These are phyloP conservation scores for Aplosporella prunicola DNA, from an alignment of 2,329 filamentous ascomycete species.

Conservation along the genomic window DNA sequence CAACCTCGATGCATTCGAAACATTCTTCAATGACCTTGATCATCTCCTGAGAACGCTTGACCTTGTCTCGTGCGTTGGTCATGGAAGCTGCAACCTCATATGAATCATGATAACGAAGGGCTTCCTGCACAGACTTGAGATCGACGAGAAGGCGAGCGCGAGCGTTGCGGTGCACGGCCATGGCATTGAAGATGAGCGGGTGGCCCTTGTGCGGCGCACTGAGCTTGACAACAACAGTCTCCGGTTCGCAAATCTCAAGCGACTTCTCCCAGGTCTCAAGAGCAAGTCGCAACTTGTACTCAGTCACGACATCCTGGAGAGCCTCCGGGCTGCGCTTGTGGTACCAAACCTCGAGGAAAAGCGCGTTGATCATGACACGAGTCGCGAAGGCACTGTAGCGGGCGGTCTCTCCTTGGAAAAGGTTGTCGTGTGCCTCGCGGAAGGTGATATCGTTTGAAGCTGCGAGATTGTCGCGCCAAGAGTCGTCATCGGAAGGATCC, in stretches of 20 bases:
- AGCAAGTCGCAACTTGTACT: conserved; percentile 92
- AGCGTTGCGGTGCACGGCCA: conserved; percentile 93
- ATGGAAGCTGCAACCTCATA: conserved; percentile 96
- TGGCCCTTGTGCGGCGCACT: conserved; percentile 94
- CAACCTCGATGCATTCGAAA: conserved; percentile 95
- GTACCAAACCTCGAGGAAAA: conserved; percentile 98
- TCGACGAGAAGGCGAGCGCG: conserved; percentile 88
- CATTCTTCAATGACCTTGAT: conserved; percentile 97
- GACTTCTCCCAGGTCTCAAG: conserved; percentile 99
- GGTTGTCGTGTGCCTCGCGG: conserved; percentile 84
- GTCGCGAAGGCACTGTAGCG: conserved; percentile 96
- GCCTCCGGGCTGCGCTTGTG: conserved; percentile 98
- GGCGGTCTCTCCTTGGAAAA: conserved; percentile 86
- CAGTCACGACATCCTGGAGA: conserved; percentile 90
- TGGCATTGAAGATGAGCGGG: conserved; percentile 94
- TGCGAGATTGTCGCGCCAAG: conserved; percentile 74
- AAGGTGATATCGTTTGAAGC: conserved; percentile 71
- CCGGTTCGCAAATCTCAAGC: conserved; percentile 83
- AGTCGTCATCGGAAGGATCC: conserved; percentile 63
- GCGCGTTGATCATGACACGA: conserved; percentile 95
- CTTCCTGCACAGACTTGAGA: conserved; percentile 90
- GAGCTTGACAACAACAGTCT: conserved; percentile 77
- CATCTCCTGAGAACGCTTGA: conserved; percentile 94
- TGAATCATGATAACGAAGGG: conserved; percentile 89
- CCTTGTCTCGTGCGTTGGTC: conserved; percentile 86